Conservation (phyloP, 805 yeast genomes). For the Candida adriatica region DNA sequence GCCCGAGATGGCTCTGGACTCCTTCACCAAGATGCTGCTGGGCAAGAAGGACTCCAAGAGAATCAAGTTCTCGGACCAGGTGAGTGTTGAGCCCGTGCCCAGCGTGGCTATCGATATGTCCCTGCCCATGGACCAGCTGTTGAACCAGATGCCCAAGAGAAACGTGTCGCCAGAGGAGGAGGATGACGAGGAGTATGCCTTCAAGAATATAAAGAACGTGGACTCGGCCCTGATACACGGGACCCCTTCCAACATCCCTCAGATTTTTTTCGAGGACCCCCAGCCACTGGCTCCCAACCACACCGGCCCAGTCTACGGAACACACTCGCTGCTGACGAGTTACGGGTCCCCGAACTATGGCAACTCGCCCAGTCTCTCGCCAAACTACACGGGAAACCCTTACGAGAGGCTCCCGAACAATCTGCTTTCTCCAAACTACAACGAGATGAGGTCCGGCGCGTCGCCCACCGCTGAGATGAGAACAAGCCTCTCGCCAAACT, state of each 20-base stretch:
- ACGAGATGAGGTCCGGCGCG: too few relatives aligned
- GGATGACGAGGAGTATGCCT: conserved; percentile 67
- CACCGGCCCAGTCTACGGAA: conserved; percentile 17
- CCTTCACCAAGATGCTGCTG: conserved; percentile 75
- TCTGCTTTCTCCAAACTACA: too few relatives aligned
- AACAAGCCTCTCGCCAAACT: too few relatives aligned
- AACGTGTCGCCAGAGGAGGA: conserved; percentile 48
- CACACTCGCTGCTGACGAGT: too few relatives aligned
- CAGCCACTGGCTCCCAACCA: conserved; percentile 15
- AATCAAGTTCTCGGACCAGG: conserved; percentile 68
- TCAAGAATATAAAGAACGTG: conserved; percentile 64
- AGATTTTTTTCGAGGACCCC: conserved; percentile 28
- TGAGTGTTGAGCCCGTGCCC: conserved; percentile 24
- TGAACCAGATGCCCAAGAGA: conserved; percentile 42
- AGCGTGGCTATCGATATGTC: conserved; percentile 44
- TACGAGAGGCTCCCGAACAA: too few relatives aligned
- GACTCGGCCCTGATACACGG: conserved; percentile 74
- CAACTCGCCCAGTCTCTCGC: not conserved
- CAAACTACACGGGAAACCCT: conserved; percentile 3
- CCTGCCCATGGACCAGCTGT: conserved; percentile 71
- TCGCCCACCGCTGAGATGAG: too few relatives aligned
- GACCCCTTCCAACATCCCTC: conserved; percentile 49
- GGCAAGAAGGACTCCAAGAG: conserved; percentile 39
- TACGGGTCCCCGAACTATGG: too few relatives aligned
- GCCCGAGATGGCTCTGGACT: conserved; percentile 44